Conservation (phyloP, 1,284 basidiomycete genomes). For the Porogramme epimiltina region DNA sequence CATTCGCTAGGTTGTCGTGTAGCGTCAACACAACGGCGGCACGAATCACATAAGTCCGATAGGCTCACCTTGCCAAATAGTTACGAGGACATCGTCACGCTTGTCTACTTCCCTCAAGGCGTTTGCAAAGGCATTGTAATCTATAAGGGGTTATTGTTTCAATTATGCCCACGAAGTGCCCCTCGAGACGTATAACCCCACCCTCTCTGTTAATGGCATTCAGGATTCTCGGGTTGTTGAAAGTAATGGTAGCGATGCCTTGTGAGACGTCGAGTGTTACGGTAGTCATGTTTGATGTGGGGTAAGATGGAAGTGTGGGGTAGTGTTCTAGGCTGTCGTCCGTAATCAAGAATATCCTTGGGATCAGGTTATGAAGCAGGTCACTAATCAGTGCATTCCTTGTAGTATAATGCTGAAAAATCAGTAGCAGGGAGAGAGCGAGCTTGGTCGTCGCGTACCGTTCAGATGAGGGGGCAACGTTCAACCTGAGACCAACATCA, state of each 20-base stretch:
- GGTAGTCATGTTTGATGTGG: constrained; percentile 12
- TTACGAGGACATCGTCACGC: constrained; percentile 62
- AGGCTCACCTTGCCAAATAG: constrained; percentile 64
- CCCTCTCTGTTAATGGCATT: constrained; percentile 65
- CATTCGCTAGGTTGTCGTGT: constrained; percentile 49
- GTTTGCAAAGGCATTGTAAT: constrained; percentile 63
- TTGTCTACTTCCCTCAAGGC: constrained; percentile 58
- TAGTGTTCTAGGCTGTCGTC: too few species aligned
- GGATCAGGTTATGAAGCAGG: background rate
- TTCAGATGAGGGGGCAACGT: too few species aligned
- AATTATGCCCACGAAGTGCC: background rate
- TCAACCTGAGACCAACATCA: too few species aligned
- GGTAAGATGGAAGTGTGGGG: background rate
- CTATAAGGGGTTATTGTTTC: constrained; percentile 33
- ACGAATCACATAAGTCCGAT: background rate
- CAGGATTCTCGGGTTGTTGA: constrained; percentile 58
- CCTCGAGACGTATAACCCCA: constrained; percentile 27
- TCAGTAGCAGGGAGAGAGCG: too few species aligned
- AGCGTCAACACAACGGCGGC: background rate
- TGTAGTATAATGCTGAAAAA: too few species aligned
- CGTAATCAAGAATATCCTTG: too few species aligned
- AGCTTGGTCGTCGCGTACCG: too few species aligned
- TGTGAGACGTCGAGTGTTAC: constrained; percentile 51
- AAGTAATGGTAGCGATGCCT: constrained; percentile 68
- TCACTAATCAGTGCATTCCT: too few species aligned